A percentile compares a stretch with the other conserved stretches of the same genome.
These are phyloP conservation scores for Alternaria triticina DNA, from an alignment of 2,329 filamentous ascomycete genomes.

Conservation along the genomic window DNA sequence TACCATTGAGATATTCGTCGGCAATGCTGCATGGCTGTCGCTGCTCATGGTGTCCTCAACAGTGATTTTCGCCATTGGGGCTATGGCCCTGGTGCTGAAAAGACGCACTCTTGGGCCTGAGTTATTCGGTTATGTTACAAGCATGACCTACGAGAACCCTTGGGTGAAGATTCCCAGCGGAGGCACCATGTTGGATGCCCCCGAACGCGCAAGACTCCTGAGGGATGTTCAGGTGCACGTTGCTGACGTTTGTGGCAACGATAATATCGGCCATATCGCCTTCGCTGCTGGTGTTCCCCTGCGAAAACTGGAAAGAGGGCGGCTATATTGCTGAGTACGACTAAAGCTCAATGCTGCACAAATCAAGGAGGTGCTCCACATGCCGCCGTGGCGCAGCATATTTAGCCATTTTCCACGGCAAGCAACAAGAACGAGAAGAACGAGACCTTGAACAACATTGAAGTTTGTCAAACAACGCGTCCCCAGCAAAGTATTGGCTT, in stretches of 20 bases:
- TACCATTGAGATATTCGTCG: too few relatives aligned
- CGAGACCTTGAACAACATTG: too few relatives aligned
- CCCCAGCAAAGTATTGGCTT: too few relatives aligned
- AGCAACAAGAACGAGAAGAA: too few relatives aligned
- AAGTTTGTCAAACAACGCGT: too few relatives aligned
- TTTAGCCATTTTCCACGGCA: neutral
- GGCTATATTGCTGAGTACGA: constrained; percentile 30
- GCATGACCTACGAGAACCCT: constrained; percentile 48
- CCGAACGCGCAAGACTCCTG: constrained; percentile 44
- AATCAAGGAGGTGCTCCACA: neutral
- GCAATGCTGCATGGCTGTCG: too few relatives aligned
- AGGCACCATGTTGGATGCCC: constrained; percentile 39
- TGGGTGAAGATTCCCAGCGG: constrained; percentile 36
- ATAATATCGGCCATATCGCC: constrained; percentile 45
- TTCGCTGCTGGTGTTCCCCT: constrained; percentile 41
- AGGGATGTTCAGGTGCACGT: constrained; percentile 40
- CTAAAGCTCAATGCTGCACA: constrained; percentile 4
- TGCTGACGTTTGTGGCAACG: constrained; percentile 38
- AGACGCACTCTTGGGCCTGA: constrained; percentile 39
- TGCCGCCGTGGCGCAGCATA: neutral
- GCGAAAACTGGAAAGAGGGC: constrained; percentile 34
- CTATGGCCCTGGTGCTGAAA: constrained; percentile 31
- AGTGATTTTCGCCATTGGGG: constrained; percentile 29
- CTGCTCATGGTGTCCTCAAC: too few relatives aligned
- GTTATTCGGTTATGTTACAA: constrained; percentile 45